Evolutionary conservation across 345 rosid genomes (phyloP), one percentile per base, ranked within the genome.

Genomic region (Combretum micranthum): DNA sequence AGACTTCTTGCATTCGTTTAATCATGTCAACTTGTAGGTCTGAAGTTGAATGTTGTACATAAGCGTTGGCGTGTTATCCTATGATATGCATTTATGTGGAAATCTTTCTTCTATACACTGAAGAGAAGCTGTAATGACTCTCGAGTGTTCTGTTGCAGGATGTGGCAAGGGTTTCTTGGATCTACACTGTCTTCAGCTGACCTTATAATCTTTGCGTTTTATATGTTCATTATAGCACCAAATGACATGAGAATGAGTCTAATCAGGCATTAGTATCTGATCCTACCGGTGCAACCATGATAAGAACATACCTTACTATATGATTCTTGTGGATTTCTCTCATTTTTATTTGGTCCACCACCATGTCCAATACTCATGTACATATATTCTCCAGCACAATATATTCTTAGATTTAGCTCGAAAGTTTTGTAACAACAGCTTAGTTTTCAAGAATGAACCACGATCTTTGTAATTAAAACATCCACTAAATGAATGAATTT

Each of bases 131-230:
- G 39, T 32, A 32, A 32, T 32, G 10, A 32, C 10, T 7, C 9
- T 32, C 9, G 9, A 32, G 17, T 43, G 51, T 32, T 67, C 23
- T 4, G 7, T 12, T 64, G 69, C 83, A 88, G 96, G 94, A 88
- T 92, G 98, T 84, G 93, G 93, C 78, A 69, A 65, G 98, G 98
- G 69, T 88, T 92, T 69, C 81, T 88, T 3, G 96, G 98, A 42
- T 92, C 96, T 21, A 81, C 72, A 62, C 88, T 92, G 58, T 84
- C 98, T 22, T 92, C 96, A 15, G 87, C 71, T n/a, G 90, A 93
- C 63, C 91, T 88, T 15, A 52, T 83, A 57, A 68, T 86, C 19
- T 92, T 88, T 70, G 79, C 97, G 21, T 77, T 88, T 63, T 86
- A 79, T 72, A 84, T 92, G 98, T 88, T 88, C 57, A 67, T 73